These are phyloP conservation scores for Moricandia moricandioides DNA, from an alignment of 345 rosid species.

Conservation along the genomic window DNA sequence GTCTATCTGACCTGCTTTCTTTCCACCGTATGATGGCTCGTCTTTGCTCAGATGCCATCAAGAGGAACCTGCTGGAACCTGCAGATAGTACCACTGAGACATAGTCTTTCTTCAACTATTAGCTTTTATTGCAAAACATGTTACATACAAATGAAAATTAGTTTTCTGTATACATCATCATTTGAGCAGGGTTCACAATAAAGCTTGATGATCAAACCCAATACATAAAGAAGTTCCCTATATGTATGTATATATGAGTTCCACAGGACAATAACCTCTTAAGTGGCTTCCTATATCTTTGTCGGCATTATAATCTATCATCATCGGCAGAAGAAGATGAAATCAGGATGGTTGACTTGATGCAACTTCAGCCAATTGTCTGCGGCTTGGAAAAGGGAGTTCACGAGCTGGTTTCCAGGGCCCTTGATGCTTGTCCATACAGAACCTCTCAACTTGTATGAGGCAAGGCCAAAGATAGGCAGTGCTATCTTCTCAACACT, in stretches of 20 bases:
- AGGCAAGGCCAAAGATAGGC: conserved; percentile 74
- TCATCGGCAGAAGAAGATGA: conserved; percentile 58
- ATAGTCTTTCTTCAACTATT: conserved; percentile 14
- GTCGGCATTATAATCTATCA: conserved; percentile 8
- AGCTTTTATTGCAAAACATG: conserved; percentile 28
- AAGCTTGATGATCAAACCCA: not conserved
- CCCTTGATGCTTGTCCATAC: conserved; percentile 68
- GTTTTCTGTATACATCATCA: conserved; percentile 1
- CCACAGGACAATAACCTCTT: not conserved
- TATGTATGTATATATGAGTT: conserved; percentile 16
- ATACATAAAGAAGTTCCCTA: conserved; percentile 3
- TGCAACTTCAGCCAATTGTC: conserved; percentile 57
- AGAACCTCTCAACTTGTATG: conserved; percentile 76
- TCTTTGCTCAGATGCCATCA: conserved; percentile 51
- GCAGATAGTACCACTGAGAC: conserved; percentile 1
- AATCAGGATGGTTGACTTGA: conserved; percentile 80
- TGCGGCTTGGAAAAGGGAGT: conserved; percentile 58
- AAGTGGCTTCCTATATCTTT: conserved; percentile 13
- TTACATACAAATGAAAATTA: not conserved
- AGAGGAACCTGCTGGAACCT: conserved; percentile 39
- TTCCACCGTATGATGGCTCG: conserved; percentile 55
- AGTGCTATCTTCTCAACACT: conserved; percentile 43
- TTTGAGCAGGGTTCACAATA: not conserved
- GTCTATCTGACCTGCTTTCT: conserved; percentile 46
- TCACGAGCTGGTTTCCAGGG: conserved; percentile 44